phyloP scores from a whole-genome alignment of 1,284 basidiomycete genomes.

The Ceratobasidium sp. region DNA sequence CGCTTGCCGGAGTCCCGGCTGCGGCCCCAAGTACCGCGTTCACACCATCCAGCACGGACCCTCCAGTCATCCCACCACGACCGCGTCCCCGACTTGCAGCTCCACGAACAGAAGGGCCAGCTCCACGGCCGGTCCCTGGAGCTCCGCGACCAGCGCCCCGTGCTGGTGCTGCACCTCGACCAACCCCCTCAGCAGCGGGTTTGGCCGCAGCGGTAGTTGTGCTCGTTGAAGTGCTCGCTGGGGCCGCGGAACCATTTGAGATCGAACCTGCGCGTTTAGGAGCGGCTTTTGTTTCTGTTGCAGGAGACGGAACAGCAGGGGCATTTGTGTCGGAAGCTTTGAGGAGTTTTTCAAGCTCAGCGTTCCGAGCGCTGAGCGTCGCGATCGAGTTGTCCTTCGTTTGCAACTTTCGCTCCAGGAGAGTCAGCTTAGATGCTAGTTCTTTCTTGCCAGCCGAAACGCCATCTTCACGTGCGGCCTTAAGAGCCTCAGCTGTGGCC shows the following conservation, averaged over 20 bases:
- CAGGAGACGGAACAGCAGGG: slow-evolving; percentile 22
- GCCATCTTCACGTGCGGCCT: slow-evolving; percentile 32
- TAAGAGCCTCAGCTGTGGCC: slow-evolving; percentile 10
- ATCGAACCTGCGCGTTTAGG: slow-evolving; percentile 18
- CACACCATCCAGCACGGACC: slow-evolving; percentile 32
- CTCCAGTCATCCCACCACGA: slow-evolving; percentile 34
- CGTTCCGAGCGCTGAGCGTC: slow-evolving; percentile 25
- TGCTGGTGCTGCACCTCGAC: slow-evolving; percentile 26
- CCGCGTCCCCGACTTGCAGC: slow-evolving; percentile 30
- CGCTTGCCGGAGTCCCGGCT: neutral
- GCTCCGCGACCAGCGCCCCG: slow-evolving; percentile 7
- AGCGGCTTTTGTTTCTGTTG: slow-evolving; percentile 4
- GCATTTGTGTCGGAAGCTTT: slow-evolving; percentile 12
- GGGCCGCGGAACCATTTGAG: slow-evolving; percentile 17
- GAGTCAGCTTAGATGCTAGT: slow-evolving; percentile 50
- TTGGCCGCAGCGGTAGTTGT: neutral
- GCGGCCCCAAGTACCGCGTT: slow-evolving; percentile 28
- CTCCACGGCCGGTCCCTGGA: neutral
- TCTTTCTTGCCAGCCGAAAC: slow-evolving; percentile 31
- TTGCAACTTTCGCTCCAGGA: slow-evolving; percentile 46
- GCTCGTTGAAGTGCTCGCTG: neutral
- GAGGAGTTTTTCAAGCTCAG: slow-evolving; percentile 30
- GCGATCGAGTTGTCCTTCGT: slow-evolving; percentile 35
- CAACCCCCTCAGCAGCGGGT: slow-evolving; percentile 31
- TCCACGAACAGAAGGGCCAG: slow-evolving; percentile 3